These are phyloP conservation scores for Paragyromitra xinjiangensis DNA, from an alignment of 495 filamentous ascomycete genomes.

Conservation along the genomic window DNA sequence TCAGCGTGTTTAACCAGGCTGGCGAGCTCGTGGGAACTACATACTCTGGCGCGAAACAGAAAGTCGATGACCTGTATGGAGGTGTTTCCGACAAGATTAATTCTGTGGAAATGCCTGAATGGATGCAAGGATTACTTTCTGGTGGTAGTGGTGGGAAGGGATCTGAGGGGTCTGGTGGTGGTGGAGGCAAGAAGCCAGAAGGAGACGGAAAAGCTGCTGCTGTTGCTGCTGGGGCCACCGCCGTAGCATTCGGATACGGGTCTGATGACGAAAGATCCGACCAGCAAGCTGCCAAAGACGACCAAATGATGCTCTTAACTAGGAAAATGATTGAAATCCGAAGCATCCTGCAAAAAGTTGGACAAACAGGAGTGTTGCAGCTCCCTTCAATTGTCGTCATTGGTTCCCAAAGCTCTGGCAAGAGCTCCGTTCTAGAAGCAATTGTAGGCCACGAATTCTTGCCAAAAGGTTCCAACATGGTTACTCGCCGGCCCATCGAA, in stretches of 20 bases:
- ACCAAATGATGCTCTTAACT: constrained; percentile 99
- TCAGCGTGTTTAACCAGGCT: constrained; percentile 77
- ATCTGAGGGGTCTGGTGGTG: constrained; percentile 56
- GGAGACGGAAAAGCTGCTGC: constrained; percentile 65
- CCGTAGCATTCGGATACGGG: constrained; percentile 76
- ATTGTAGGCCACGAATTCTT: constrained; percentile 98
- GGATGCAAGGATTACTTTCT: constrained; percentile 79
- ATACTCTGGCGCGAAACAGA: constrained; percentile 73
- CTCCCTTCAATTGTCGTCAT: constrained; percentile 98
- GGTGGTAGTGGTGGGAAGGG: constrained; percentile 59
- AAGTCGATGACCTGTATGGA: constrained; percentile 65
- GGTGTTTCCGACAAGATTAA: constrained; percentile 39
- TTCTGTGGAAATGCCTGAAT: constrained; percentile 69
- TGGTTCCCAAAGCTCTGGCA: constrained; percentile 96
- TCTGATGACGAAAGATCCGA: constrained; percentile 73
- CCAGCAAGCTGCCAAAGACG: constrained; percentile 78
- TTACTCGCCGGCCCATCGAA: constrained; percentile 94
- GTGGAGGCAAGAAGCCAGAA: constrained; percentile 63
- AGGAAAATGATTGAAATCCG: constrained; percentile 99
- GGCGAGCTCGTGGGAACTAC: constrained; percentile 71
- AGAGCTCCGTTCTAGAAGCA: constrained; percentile 95
- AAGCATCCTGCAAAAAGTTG: constrained; percentile 86
- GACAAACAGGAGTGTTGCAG: constrained; percentile 85
- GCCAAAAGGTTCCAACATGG: constrained; percentile 98
- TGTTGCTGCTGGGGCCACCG: constrained; percentile 64